Base-by-base conservation (phyloP, 306 rosid genomes). In the Purshia tridentata region DNA sequence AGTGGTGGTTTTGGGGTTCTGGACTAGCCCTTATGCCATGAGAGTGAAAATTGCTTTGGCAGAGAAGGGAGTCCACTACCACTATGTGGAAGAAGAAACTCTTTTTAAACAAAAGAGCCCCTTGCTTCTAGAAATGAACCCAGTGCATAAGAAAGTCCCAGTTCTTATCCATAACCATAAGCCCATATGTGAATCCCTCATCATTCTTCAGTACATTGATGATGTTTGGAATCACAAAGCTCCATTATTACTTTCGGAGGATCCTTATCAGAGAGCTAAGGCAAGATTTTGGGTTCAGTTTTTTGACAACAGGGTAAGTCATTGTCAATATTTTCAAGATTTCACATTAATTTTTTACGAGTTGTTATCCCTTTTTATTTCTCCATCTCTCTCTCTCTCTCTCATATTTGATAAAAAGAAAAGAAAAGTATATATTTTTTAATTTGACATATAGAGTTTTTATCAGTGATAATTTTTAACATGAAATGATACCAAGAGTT, bases 31-130 rank as follows among this genome's bases (percentile, higher is more conserved):
- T 13, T 71, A 56, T 56, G 75, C 9, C 55, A 57, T 45, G 56
- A 71, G 75, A 55, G 65, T 71, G 45, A 71, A 59, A 57, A 57
- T 71, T 42, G 47, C 75, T 19, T 61, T 71, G 66, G 66, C 39
- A 37, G 75, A 71, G 66, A 71, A 71, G 40, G 66, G 47, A 58
- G 42, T 71, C 15, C n/a, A 2, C 14, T 57, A 57, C 75, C 11
- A 44, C 40, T 57, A 71, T 46, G 2, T 22, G 75, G 66, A 71
- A 56, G 55, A 55, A 16, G 54, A 58, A 10, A 0, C 18, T 23
- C 9, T 42, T 22, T 9, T 55, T 14, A 37, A 20, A 7, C 4
- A 45, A 4, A 71, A 44, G 53, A 22, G 45, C 35, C 16, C 23
- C 1, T 56, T 55, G 9, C 66, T 71, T 15, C 45, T 71, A 20